A percentile compares a stretch with the other conserved stretches of the same genome.
Evolutionary conservation across 768 basidiomycete species (phyloP).

Genomic region (Trametes villosa): DNA sequence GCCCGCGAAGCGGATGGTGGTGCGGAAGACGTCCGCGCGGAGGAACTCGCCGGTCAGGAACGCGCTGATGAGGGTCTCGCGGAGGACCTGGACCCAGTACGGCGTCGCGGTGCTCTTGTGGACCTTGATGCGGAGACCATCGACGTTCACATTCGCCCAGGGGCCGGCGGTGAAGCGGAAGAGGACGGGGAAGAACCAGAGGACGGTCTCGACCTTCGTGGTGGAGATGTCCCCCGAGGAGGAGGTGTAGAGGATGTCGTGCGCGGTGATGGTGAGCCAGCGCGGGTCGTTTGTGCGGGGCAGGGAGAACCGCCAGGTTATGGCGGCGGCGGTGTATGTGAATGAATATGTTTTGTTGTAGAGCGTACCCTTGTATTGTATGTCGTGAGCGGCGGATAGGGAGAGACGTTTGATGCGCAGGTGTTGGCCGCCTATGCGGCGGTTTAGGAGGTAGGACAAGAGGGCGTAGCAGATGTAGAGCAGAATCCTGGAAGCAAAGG

Average conservation of each 20-base stretch:
- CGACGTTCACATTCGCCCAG: slow-evolving; percentile 39
- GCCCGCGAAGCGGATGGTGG: slow-evolving; percentile 37
- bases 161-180: slow-evolving; percentile 43
- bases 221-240: slow-evolving; percentile 30
- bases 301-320: slow-evolving; percentile 34
- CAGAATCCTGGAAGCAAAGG: slow-evolving; percentile 1
- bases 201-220: slow-evolving; percentile 26
- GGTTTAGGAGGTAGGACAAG: slow-evolving; percentile 20
- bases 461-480: slow-evolving; percentile 8
- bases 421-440: slow-evolving; percentile 19
- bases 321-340: slow-evolving; percentile 20
- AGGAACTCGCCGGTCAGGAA: slow-evolving; percentile 46
- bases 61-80: slow-evolving; percentile 43
- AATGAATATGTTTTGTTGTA: slow-evolving; percentile 26
- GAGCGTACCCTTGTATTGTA: slow-evolving; percentile 26
- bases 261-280: slow-evolving; percentile 37
- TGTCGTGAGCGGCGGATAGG: slow-evolving; percentile 13
- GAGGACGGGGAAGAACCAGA: slow-evolving; percentile 46
- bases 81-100: slow-evolving; percentile 40
- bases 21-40: slow-evolving; percentile 43
- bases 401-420: slow-evolving; percentile 25
- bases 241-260: slow-evolving; percentile 40
- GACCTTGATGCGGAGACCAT: slow-evolving; percentile 43
- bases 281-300: slow-evolving; percentile 36
- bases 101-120: slow-evolving; percentile 42